Evolutionary conservation across 169 alveolate genomes (phyloP).

Genomic region (Eimeria falciformis): DNA sequence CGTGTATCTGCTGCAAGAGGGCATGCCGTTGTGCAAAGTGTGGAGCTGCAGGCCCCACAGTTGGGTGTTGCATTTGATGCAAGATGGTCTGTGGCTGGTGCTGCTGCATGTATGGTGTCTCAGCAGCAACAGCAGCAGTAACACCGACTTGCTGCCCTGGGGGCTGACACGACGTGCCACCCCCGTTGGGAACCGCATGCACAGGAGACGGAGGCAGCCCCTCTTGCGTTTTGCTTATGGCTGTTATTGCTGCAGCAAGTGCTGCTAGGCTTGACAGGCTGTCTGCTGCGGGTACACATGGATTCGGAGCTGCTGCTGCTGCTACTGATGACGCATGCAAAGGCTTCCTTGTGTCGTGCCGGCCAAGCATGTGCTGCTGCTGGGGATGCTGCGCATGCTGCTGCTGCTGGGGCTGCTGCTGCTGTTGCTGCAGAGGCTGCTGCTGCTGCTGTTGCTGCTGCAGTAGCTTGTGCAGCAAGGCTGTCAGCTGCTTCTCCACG

Average conservation of each 20-base stretch:
- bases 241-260: slow-evolving; percentile 15
- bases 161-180: too few relatives aligned
- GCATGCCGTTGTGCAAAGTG: neutral
- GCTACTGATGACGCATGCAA: neutral
- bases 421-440: neutral
- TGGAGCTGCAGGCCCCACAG: neutral
- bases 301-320: neutral
- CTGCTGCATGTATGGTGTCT: too few relatives aligned
- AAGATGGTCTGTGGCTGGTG: neutral
- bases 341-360: slow-evolving; percentile 27
- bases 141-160: too few relatives aligned
- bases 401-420: neutral
- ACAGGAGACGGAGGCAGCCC: neutral
- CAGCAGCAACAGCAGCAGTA: too few relatives aligned
- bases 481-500: slow-evolving; percentile 24
- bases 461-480: slow-evolving; percentile 39
- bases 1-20: neutral
- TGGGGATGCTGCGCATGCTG: slow-evolving; percentile 21
- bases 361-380: slow-evolving; percentile 42
- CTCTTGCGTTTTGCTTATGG: neutral
- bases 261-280: neutral
- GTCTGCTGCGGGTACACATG: neutral
- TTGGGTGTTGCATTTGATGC: neutral
- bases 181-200: too few relatives aligned
- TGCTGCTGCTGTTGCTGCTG: slow-evolving; percentile 15